These are phyloP conservation scores for Eucalyptus erythrocorys DNA, from an alignment of 345 rosid species.

Conservation along the genomic window DNA sequence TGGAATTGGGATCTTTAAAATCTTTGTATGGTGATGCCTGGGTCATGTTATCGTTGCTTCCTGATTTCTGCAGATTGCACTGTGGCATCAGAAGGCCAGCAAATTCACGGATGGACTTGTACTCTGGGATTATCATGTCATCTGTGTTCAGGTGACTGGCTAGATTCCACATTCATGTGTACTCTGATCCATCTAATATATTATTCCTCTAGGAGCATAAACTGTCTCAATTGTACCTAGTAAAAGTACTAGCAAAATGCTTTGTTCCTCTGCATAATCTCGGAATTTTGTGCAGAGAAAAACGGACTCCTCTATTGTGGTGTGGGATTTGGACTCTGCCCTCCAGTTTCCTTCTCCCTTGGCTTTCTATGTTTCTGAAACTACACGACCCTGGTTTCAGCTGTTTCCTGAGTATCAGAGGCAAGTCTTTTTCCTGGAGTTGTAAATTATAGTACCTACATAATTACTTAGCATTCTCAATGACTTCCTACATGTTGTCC, in stretches of 20 bases:
- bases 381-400: constrained; percentile 64
- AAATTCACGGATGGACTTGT: constrained; percentile 64
- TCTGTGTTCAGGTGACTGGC: constrained; percentile 62
- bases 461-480: neutral
- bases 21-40: neutral
- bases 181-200: neutral
- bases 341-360: constrained; percentile 75
- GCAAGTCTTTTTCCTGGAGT: constrained; percentile 6
- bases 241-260: neutral
- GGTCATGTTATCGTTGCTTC: neutral
- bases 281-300: constrained; percentile 23
- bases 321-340: constrained; percentile 84
- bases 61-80: constrained; percentile 42
- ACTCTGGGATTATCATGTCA: constrained; percentile 87
- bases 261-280: neutral
- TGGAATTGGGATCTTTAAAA: neutral
- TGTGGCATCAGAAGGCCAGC: constrained; percentile 96
- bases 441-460: neutral
- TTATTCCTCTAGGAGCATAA: neutral
- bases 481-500: neutral
- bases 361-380: constrained; percentile 45
- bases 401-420: constrained; percentile 69
- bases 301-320: constrained; percentile 28
- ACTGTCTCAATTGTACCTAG: neutral
- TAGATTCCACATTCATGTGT: neutral